Conservation (phyloP, 2,329 filamentous ascomycete species). For the Colletotrichum siamense region DNA sequence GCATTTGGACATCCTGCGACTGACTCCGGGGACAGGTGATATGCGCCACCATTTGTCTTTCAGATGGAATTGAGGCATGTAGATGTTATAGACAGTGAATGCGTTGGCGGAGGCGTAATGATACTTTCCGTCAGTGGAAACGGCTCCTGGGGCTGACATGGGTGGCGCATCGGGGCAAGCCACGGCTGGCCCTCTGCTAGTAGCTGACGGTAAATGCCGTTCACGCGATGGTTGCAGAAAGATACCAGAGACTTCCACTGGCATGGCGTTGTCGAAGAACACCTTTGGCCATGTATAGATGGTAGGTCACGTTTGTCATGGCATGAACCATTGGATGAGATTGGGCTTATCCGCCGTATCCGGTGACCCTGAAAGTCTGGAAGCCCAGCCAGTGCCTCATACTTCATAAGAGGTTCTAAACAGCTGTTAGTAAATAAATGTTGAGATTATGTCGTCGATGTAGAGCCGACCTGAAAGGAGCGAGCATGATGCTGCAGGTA, state of each 20-base stretch:
- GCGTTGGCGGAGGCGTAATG: background rate
- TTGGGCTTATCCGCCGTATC: background rate
- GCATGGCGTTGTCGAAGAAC: background rate
- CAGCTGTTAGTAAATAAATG: fast-evolving
- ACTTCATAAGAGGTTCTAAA: background rate
- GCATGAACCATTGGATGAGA: background rate
- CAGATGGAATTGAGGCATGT: fast-evolving
- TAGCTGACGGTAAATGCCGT: background rate
- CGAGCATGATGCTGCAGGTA: background rate
- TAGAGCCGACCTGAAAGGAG: background rate
- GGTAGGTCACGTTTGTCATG: background rate
- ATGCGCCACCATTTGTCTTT: background rate
- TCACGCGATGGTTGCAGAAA: background rate
- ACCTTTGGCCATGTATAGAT: background rate
- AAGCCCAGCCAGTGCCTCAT: fast-evolving
- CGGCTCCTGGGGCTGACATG: background rate
- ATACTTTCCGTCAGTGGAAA: background rate
- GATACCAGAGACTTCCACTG: background rate
- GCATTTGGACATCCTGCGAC: background rate
- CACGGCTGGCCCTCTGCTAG: background rate
- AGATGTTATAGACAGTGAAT: background rate
- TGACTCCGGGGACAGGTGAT: background rate
- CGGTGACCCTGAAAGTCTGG: background rate
- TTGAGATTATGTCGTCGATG: background rate
- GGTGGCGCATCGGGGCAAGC: background rate